Percentiles rank a stretch among this genome's conserved stretches.
Conservation (phyloP, 352 stramenopile species). For the Lagenidium giganteum region DNA sequence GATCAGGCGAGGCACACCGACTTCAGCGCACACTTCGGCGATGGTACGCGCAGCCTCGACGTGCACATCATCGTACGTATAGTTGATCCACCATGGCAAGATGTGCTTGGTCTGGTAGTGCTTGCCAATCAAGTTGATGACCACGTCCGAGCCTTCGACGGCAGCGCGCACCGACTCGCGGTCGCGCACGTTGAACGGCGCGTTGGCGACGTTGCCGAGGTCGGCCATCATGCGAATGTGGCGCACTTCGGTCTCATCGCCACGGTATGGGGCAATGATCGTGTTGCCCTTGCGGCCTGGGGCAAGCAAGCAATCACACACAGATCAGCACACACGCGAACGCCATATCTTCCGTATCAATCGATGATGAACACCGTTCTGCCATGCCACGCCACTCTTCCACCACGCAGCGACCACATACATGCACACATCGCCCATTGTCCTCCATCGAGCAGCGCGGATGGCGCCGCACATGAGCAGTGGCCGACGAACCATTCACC, state of each 20-base stretch:
- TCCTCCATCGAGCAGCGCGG: no score
- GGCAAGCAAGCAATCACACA: neutral
- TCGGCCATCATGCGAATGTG: slow-evolving; percentile 92
- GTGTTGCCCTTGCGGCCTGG: slow-evolving; percentile 53
- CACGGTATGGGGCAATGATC: slow-evolving; percentile 82
- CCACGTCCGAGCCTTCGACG: slow-evolving; percentile 89
- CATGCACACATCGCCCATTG: no score
- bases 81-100: slow-evolving; percentile 89
- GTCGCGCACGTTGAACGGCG: slow-evolving; percentile 85
- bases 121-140: slow-evolving; percentile 96
- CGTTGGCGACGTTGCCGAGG: slow-evolving; percentile 79
- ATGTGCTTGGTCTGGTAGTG: slow-evolving; percentile 96
- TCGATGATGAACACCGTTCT: neutral
- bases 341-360: neutral
- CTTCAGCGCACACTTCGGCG: slow-evolving; percentile 57
- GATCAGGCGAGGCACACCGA: slow-evolving; percentile 54
- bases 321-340: neutral
- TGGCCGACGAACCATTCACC: neutral
- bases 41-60: slow-evolving; percentile 85
- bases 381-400: no score
- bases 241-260: slow-evolving; percentile 88
- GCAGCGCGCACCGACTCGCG: slow-evolving; percentile 87
- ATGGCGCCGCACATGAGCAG: no score
- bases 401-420: neutral
- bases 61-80: slow-evolving; percentile 92